Evolutionary conservation across 1,284 basidiomycete genomes (phyloP), one percentile per base, ranked within the genome.

Genomic region (Thecaphora thlaspeos): DNA sequence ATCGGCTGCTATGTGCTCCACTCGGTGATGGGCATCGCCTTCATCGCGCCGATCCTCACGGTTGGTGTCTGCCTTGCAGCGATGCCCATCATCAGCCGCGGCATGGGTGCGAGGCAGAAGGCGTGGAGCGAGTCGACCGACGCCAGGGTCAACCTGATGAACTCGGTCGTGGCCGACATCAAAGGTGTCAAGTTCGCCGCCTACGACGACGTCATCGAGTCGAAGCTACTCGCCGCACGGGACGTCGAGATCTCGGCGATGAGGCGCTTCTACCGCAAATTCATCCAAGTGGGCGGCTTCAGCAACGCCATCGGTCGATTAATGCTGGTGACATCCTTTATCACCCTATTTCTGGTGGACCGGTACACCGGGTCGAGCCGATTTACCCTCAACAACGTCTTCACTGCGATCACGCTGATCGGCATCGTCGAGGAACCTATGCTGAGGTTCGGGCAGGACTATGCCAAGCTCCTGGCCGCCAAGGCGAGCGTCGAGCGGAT

Each of bases 101-200:
- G 54, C n/a, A 41, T 74, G 15, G 65, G 62, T n/a, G 38, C 36
- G 1, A 47, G 48, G 21, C 70, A 75, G 36, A 58, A 52, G 14
- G 54, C 43, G 2, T 75, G 70, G 70, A 69, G 68, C 38, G 45
- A 21, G 2, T 24, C 39, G 10, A 73, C 70, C 0, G 73, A 75
- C 34, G 50, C 58, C 28, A 58, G 73, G 14, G 60, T 75, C 44
- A 63, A 70, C 21, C 54, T 73, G 10, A 55, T 62, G 14, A 55
- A 50, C 17, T 68, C 59, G n/a, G 47, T 61, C 26, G 43, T 66
- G 10, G 46, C 50, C n/a, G 65, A 70, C 46, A 71, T 73, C 44
- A 71, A 70, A 32, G 72, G 70, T 11, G 59, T 73, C 51, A 76
- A 76, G 42, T 51, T 69, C 28, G 60, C 67, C 12, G 73, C 70